Evolutionary conservation across 164 flowering plant species (phyloP), one percentile per base, ranked within the genome.

Genomic region (Sextonia rubra): DNA sequence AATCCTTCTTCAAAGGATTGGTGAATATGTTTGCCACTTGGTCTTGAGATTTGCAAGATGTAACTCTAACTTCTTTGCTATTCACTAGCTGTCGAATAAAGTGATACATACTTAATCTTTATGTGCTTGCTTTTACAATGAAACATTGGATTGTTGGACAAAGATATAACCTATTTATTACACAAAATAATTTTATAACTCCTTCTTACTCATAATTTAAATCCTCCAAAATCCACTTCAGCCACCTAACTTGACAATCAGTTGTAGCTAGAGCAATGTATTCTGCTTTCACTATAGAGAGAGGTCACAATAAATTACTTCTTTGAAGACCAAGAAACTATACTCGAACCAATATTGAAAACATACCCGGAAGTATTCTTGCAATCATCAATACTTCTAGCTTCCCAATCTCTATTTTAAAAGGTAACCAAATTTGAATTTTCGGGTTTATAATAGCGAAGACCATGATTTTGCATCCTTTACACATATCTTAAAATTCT

Each of bases 381-480:
- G 11, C 47, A 4, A 2, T 68, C 65, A 60, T 73, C 70, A 17
- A 73, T 12, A 12, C 11, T 24, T 22, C 67, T 67, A 3, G n/a
- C 74, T n/a, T n/a, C n/a, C 69, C 69, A 72, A 48, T 64, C 60
- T 2, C 62, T 72, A 26, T 72, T 24, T 25, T n/a, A 63, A 64
- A 24, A 72, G 12, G 61, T 61, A 47, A 64, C n/a, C 22, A 63
- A 24, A 60, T 0, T 23, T 20, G 2, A 3, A 60, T 70, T 20
- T n/a, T 56, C 0, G 2, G 44, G 9, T 37, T 37, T 7, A 37
- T 37, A 32, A n/a, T n/a, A n/a, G n/a, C n/a, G n/a, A n/a, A n/a
- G n/a, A n/a, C n/a, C n/a, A n/a, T n/a, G n/a, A n/a, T n/a, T n/a
- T n/a, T n/a, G n/a, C n/a, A n/a, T n/a, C n/a, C n/a, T n/a, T n/a